phyloP scores from a whole-genome alignment of 1,284 basidiomycete genomes.

The Marasmius fiardii region DNA sequence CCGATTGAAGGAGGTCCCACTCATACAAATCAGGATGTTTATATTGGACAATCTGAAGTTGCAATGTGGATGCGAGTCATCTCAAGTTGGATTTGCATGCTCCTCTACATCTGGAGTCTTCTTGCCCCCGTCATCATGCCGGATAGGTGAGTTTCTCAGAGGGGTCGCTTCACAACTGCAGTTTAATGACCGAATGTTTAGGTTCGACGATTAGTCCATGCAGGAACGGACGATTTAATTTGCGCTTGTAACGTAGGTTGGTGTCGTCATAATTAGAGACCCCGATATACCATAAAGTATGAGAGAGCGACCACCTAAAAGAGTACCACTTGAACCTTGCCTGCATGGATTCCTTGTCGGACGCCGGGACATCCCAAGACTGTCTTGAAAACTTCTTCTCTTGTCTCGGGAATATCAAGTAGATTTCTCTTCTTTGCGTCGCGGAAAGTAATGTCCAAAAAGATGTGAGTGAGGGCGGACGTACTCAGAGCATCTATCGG shows the following conservation, averaged over 20 bases:
- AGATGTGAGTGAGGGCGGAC: conserved; percentile 75
- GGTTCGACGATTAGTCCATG: conserved; percentile 27
- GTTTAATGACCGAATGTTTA: conserved; percentile 11
- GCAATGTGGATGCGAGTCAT: conserved; percentile 99
- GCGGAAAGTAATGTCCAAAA: conserved; percentile 67
- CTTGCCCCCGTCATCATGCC: conserved; percentile 89
- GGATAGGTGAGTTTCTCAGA: conserved; percentile 54
- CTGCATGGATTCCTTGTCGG: conserved; percentile 58
- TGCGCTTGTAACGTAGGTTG: background rate
- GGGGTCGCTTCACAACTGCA: background rate
- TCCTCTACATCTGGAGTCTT: conserved; percentile 88
- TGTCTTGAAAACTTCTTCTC: conserved; percentile 76
- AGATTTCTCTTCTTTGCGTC: conserved; percentile 75
- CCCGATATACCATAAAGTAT: no score
- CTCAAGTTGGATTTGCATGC: conserved; percentile 92
- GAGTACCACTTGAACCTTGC: conserved; percentile 73
- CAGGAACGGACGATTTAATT: background rate
- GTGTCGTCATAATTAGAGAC: no score
- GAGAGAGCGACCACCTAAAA: conserved; percentile 36
- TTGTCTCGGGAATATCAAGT: conserved; percentile 78
- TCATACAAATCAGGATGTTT: conserved; percentile 73
- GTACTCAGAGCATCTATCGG: conserved; percentile 63
- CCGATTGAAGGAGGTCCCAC: conserved; percentile 39
- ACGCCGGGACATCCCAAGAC: conserved; percentile 63
- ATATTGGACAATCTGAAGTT: conserved; percentile 92